A percentile compares a stretch with the other conserved stretches of the same genome.
These are phyloP conservation scores for Jamesozyma gamospora DNA, from an alignment of 805 yeast genomes.

Conservation along the genomic window DNA sequence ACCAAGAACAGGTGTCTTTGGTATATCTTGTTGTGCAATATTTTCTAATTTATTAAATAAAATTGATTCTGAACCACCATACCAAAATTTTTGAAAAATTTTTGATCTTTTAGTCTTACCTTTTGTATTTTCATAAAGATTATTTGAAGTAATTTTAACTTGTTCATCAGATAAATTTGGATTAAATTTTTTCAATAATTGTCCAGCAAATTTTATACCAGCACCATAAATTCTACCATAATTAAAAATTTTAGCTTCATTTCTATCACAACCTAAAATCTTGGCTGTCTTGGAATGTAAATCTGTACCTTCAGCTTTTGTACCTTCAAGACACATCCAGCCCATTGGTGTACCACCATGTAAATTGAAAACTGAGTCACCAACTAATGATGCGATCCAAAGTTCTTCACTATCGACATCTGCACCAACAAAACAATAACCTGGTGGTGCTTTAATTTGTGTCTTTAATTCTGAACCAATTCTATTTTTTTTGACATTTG, in stretches of 20 bases:
- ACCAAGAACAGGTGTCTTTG: slow-evolving; percentile 84
- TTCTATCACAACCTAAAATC: slow-evolving; percentile 78
- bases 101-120: slow-evolving; percentile 42
- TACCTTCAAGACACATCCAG: slow-evolving; percentile 98
- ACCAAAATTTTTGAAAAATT: slow-evolving; percentile 39
- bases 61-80: slow-evolving; percentile 90
- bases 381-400: slow-evolving; percentile 94
- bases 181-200: slow-evolving; percentile 75
- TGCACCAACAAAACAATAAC: slow-evolving; percentile 91
- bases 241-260: slow-evolving; percentile 90
- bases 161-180: slow-evolving; percentile 55
- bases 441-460: slow-evolving; percentile 74
- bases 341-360: slow-evolving; percentile 97
- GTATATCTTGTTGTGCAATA: slow-evolving; percentile 71
- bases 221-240: slow-evolving; percentile 98
- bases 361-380: slow-evolving; percentile 77
- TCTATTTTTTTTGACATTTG: slow-evolving; percentile 77
- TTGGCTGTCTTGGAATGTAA: slow-evolving; percentile 88
- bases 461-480: slow-evolving; percentile 93
- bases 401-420: slow-evolving; percentile 97
- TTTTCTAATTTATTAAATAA: slow-evolving; percentile 82
- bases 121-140: slow-evolving; percentile 72
- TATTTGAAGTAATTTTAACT: slow-evolving; percentile 54
- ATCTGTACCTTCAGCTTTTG: slow-evolving; percentile 85
- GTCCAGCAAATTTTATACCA: slow-evolving; percentile 81